Conservation (phyloP, 1,284 basidiomycete species). For the Agroathelia rolfsii region DNA sequence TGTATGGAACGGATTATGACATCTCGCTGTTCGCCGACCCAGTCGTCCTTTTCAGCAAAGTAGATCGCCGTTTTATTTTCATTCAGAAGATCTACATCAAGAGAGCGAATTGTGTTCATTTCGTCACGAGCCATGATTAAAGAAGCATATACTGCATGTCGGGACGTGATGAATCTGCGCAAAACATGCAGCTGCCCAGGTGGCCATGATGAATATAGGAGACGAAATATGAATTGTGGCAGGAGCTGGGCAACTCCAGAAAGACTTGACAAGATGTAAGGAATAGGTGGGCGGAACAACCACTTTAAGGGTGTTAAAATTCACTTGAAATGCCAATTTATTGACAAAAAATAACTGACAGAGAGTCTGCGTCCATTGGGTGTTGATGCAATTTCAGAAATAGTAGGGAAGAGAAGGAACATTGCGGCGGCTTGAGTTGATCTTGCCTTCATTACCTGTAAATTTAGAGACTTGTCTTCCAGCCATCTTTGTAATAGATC, state of each 20-base stretch:
- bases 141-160: constrained; percentile 33
- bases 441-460: constrained; percentile 40
- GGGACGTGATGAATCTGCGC: constrained; percentile 35
- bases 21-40: constrained; percentile 46
- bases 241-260: no score
- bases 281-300: constrained; percentile 36
- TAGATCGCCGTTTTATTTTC: constrained; percentile 32
- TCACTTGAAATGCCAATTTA: neutral
- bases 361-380: constrained; percentile 42
- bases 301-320: constrained; percentile 30
- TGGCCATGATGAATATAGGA: no score
- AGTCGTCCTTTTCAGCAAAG: constrained; percentile 45
- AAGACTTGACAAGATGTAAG: constrained; percentile 29
- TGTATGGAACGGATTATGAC: constrained; percentile 26
- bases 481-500: no score
- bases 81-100: constrained; percentile 34
- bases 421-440: constrained; percentile 23
- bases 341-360: constrained; percentile 19
- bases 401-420: constrained; percentile 51
- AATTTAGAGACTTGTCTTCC: no score
- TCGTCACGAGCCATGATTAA: constrained; percentile 54
- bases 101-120: constrained; percentile 41
- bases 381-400: constrained; percentile 42
- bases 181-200: constrained; percentile 35
- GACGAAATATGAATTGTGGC: no score